phyloP scores from a whole-genome alignment of 306 rosid species.

The Malus orientalis region DNA sequence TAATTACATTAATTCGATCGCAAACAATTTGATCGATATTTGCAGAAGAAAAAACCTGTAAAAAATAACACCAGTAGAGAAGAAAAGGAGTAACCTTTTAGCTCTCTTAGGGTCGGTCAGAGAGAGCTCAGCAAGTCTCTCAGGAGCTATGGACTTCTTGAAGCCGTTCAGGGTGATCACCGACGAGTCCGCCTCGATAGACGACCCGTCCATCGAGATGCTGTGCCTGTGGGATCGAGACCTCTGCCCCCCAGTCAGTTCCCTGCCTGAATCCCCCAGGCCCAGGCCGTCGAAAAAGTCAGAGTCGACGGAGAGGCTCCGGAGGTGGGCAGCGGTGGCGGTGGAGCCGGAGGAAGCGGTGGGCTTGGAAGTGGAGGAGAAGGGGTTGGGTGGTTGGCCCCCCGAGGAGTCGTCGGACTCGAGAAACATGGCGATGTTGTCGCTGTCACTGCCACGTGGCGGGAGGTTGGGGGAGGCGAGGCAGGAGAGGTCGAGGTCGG shows the following conservation, averaged over 20 bases:
- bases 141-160: constrained; percentile 75
- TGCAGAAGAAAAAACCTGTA: neutral
- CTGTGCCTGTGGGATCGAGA: constrained; percentile 53
- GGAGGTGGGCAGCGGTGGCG: constrained; percentile 25
- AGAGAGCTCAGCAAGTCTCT: constrained; percentile 93
- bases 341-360: constrained; percentile 4
- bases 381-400: constrained; percentile 8
- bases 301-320: constrained; percentile 88
- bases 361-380: constrained; percentile 15
- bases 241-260: constrained; percentile 33
- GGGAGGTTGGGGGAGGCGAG: constrained; percentile 43
- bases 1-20: neutral
- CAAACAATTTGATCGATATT: neutral
- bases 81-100: constrained; percentile 39
- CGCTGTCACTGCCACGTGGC: neutral
- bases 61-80: neutral
- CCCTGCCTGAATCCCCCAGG: constrained; percentile 26
- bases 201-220: constrained; percentile 78
- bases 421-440: constrained; percentile 24
- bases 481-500: constrained; percentile 76
- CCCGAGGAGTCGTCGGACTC: constrained; percentile 56
- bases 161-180: constrained; percentile 31
- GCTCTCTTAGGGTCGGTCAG: constrained; percentile 91
- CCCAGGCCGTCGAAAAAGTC: constrained; percentile 78
- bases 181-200: constrained; percentile 53